A percentile compares a stretch with the other conserved stretches of the same genome.
These are phyloP conservation scores for Calendula officinalis DNA, from an alignment of 129 eudicot genomes.

Conservation along the genomic window DNA sequence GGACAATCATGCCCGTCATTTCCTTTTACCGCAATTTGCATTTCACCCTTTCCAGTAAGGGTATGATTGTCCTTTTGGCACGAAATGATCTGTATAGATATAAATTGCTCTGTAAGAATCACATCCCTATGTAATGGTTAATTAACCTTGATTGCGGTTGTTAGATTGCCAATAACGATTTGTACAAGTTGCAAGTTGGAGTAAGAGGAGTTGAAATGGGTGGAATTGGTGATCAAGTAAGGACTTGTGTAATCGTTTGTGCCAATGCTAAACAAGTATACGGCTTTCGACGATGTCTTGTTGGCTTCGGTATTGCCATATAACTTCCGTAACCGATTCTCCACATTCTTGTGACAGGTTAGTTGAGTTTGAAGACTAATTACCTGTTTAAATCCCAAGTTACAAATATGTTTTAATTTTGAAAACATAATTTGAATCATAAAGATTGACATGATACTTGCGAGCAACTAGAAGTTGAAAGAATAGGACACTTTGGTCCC, in stretches of 20 bases:
- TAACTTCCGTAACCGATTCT: slow-evolving; percentile 26
- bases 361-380: slow-evolving; percentile 44
- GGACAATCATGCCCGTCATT: too few relatives aligned
- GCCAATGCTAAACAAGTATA: slow-evolving; percentile 58
- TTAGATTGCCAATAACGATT: slow-evolving; percentile 52
- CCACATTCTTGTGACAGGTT: slow-evolving; percentile 37
- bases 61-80: too few relatives aligned
- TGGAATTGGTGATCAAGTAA: slow-evolving; percentile 21
- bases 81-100: too few relatives aligned
- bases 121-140: too few relatives aligned
- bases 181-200: slow-evolving; percentile 27
- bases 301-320: slow-evolving; percentile 35
- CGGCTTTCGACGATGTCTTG: slow-evolving; percentile 40
- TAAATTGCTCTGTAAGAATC: too few relatives aligned
- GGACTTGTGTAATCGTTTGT: slow-evolving; percentile 54
- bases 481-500: slow-evolving; percentile 1
- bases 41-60: too few relatives aligned
- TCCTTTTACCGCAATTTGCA: too few relatives aligned
- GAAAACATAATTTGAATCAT: not conserved
- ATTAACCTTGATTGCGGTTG: slow-evolving; percentile 34
- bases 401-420: not conserved
- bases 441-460: not conserved
- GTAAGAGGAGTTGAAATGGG: slow-evolving; percentile 22
- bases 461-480: not conserved
- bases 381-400: slow-evolving; percentile 25